Evolutionary conservation across 306 rosid species (phyloP), one percentile per base, ranked within the genome.

Genomic region (Casuarina cunninghamiana): DNA sequence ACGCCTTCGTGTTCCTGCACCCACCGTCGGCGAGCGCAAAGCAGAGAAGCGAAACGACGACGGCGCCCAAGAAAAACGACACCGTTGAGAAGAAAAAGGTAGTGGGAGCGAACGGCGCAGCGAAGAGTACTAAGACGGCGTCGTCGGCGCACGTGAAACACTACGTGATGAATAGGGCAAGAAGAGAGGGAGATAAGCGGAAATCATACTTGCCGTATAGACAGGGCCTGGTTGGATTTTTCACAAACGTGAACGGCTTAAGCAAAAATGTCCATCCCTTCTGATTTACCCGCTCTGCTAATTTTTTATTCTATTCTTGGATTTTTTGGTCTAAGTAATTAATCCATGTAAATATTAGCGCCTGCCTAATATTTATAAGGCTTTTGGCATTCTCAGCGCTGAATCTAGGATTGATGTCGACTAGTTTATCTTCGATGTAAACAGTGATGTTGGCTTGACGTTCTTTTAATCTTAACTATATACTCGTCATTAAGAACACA

Each of bases 231-330:
- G 85, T 95, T 43, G 97, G 97, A 6, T 88, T 93, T 82, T 93
- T 95, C 80, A 71, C 97, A 2, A 86, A 54, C 41, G 84, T 81
- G 5, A 88, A 83, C 42, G 95, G 92, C 11, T 70, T 89, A 19
- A 92, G 86, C 86, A 88, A 87, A 69, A 92, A 88, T 46, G 81
- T 89, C 79, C 97, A 91, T 87, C 98, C 99, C 32, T 95, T 82
- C 62, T 96, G 53, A 86, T 46, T 10, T 26, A 2, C 5, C 32
- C 12, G 71, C 21, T 2, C 4, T 48, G 5, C 5, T 43, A 61
- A 69, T 38, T 39, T 51, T 8, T n/a, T 50, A 42, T 44, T 71
- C 44, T 69, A 19, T 16, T 16, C 55, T 8, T 1, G 68, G 5
- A 53, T 21, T 3, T 41, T 44, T 5, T 60, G 5, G 35, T 9